Evolutionary conservation across 441 rosid species (phyloP).

Genomic region (Corymbia calophylla): DNA sequence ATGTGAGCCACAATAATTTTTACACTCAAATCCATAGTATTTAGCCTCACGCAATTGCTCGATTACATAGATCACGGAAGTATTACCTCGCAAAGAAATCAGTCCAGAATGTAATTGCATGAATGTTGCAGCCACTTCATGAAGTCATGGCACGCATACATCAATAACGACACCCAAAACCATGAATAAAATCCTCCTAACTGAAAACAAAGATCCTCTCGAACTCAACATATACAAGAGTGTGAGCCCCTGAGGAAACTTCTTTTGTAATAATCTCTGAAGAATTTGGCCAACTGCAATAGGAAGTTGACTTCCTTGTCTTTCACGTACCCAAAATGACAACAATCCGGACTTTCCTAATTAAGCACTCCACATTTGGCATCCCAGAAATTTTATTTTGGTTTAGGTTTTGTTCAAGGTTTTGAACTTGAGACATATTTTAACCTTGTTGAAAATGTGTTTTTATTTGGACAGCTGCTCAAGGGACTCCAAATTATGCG

Average conservation of each 20-base stretch:
- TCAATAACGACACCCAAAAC: not conserved
- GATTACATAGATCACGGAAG: not conserved
- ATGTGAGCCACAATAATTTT: too few relatives aligned
- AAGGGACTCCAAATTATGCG: constrained; percentile 69
- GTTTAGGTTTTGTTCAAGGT: fast-evolving
- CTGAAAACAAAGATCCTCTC: not conserved
- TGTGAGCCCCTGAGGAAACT: not conserved
- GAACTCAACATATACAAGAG: not conserved
- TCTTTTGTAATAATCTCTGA: not conserved
- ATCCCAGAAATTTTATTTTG: not conserved
- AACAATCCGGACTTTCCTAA: not conserved
- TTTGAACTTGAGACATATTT: not conserved
- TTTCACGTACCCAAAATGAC: fast-evolving
- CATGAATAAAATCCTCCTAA: fast-evolving
- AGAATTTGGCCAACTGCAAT: not conserved
- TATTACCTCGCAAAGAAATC: not conserved
- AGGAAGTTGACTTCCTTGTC: not conserved
- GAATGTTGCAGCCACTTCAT: not conserved
- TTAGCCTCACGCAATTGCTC: fast-evolving
- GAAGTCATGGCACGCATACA: not conserved
- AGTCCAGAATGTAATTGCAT: not conserved
- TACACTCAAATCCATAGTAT: not conserved
- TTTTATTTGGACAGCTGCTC: constrained; percentile 67
- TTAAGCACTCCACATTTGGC: fast-evolving
- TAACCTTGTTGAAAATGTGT: constrained; percentile 38